These are phyloP conservation scores for Fonsecaea pedrosoi DNA, from an alignment of 2,329 filamentous ascomycete genomes.

Conservation along the genomic window DNA sequence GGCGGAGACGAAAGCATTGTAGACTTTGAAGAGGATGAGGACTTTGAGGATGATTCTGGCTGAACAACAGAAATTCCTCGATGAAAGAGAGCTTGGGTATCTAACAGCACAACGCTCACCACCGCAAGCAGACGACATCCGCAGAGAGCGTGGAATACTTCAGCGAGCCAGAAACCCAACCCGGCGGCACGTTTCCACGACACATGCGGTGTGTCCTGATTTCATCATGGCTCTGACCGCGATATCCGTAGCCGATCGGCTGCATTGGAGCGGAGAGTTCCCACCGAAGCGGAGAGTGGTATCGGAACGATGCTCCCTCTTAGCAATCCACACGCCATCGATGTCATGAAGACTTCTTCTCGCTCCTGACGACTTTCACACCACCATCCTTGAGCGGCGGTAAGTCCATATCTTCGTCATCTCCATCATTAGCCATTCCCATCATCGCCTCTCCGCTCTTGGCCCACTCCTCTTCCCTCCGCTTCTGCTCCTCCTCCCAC, in stretches of 20 bases:
- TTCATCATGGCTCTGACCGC: background rate
- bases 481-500: constrained; percentile 75
- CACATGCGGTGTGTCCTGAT: background rate
- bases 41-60: constrained; percentile 3
- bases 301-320: background rate
- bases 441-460: constrained; percentile 14
- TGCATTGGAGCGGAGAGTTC: background rate
- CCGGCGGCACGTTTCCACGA: background rate
- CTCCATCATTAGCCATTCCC: constrained; percentile 30
- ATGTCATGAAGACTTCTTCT: constrained; percentile 22
- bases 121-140: background rate
- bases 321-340: background rate
- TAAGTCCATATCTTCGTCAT: constrained; percentile 48
- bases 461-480: constrained; percentile 49
- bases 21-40: constrained; percentile 22
- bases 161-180: background rate
- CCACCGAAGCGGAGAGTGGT: background rate
- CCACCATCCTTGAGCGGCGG: constrained; percentile 62
- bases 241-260: background rate
- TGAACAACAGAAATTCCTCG: background rate
- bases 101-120: background rate
- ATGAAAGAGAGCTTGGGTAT: background rate
- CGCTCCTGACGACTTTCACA: constrained; percentile 63
- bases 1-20: constrained; percentile 21
- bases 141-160: background rate